phyloP scores from a whole-genome alignment of 2,329 filamentous ascomycete genomes.

The Verticillium alfalfae region DNA sequence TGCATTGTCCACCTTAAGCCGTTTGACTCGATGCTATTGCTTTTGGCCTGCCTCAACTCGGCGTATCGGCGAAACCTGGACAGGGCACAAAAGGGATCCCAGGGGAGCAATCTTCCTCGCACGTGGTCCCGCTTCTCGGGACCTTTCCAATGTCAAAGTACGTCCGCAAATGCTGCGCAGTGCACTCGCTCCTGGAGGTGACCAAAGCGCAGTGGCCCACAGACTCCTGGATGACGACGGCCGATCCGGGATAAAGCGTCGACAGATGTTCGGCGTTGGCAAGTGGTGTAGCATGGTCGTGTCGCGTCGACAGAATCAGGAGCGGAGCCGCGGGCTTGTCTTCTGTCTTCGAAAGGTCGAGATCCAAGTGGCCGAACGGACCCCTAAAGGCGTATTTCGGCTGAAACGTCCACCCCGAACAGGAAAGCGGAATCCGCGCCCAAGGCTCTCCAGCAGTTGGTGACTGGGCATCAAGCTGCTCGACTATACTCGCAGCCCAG shows the following conservation, averaged over 20 bases:
- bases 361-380: constrained; percentile 21
- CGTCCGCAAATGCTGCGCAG: not conserved
- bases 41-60: not conserved
- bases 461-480: constrained; percentile 18
- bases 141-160: constrained; percentile 23
- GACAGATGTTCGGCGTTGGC: constrained; percentile 25
- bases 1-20: too few relatives aligned
- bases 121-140: constrained; percentile 15
- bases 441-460: constrained; percentile 23
- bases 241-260: constrained; percentile 17
- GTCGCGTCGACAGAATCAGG: constrained; percentile 33
- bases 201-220: constrained; percentile 19
- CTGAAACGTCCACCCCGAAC: constrained; percentile 28
- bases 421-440: constrained; percentile 30
- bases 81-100: not conserved
- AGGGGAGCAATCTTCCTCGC: constrained; percentile 13
- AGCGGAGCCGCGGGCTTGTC: constrained; percentile 33
- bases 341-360: constrained; percentile 13
- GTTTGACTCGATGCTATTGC: too few relatives aligned
- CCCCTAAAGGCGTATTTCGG: constrained; percentile 34
- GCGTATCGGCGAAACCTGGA: not conserved
- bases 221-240: constrained; percentile 21
- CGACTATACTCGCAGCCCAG: constrained; percentile 23
- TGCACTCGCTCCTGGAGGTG: constrained; percentile 13
- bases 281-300: constrained; percentile 41